These are phyloP conservation scores for Naematelia aurantialba DNA, from an alignment of 768 basidiomycete species.

Conservation along the genomic window DNA sequence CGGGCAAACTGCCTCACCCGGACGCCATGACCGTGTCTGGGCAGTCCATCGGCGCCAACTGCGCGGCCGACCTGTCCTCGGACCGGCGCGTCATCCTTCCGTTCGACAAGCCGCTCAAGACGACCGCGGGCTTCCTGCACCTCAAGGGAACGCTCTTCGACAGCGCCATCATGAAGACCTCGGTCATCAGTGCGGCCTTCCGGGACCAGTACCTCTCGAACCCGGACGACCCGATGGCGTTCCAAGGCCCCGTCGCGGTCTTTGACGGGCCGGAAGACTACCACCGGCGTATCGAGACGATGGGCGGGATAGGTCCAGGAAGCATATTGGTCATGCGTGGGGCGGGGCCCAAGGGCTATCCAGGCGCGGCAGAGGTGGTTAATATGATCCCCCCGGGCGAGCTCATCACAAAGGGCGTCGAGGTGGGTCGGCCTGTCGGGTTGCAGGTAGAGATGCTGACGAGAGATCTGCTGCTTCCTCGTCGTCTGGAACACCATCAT, in stretches of 20 bases:
- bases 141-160: constrained; percentile 47
- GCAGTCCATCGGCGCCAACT: constrained; percentile 41
- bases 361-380: constrained; percentile 45
- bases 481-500: neutral
- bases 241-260: constrained; percentile 48
- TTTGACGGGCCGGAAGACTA: constrained; percentile 50
- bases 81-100: constrained; percentile 46
- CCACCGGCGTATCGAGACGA: constrained; percentile 41
- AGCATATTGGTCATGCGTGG: constrained; percentile 49
- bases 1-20: constrained; percentile 32
- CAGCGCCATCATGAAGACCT: constrained; percentile 48
- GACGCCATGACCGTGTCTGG: constrained; percentile 42
- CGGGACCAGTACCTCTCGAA: constrained; percentile 45
- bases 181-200: constrained; percentile 46
- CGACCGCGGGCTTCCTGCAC: constrained; percentile 45
- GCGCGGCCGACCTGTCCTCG: constrained; percentile 35
- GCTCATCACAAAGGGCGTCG: constrained; percentile 46
- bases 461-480: neutral
- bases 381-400: constrained; percentile 49
- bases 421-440: too few relatives aligned
- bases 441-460: neutral
- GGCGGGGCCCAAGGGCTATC: constrained; percentile 46
- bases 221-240: constrained; percentile 46
- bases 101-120: constrained; percentile 36
- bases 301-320: constrained; percentile 25